Base-by-base conservation (phyloP, 2,329 filamentous ascomycete species). In the Coniochaeta sp. region DNA sequence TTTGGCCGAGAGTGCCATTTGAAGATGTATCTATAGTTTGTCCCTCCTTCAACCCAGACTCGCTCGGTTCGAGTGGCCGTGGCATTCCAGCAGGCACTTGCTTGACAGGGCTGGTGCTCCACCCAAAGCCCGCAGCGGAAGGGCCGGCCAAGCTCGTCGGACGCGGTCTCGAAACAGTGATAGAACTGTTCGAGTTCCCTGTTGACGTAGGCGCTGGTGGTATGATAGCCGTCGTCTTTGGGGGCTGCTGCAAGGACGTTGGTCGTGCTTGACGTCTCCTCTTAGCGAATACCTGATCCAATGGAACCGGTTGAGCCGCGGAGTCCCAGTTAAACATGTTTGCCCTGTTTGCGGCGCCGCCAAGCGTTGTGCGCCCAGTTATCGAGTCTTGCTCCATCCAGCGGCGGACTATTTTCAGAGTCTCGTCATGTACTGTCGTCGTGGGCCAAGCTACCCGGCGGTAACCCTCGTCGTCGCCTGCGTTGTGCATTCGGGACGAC, bases 311-410 rank as follows among this genome's bases (percentile, higher is more conserved):
- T 33, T 79, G 76, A 0, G 79, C 77, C 19, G 77, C 75, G 16
- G 79, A 79, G 64, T 86, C 81, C 85, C 85, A 88, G 33, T 85
- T 83, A 69, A 88, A 88, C 64, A 82, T 77, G 36, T 77, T 78
- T 43, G 78, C 79, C 19, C 77, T 75, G 19, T 70, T 70, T 55
- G 75, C 71, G 0, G 76, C 66, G 26, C 77, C 77, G 8, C 77
- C 79, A 11, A 81, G 70, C 1, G 74, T 74, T 14, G 77, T 71
- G 56, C 79, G 78, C 1, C 83, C 82, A 1, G 80, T 75, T 31
- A 84, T 81, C 0, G 82, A 82, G 64, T 86, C 85, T 65, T 88
- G 82, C 65, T 87, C 83, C 78, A 88, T 85, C 86, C 86, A 89
- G 28, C 83, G 78, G 28, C 81, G 77, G 19, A 89, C 85, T 44